Evolutionary conservation across 768 basidiomycete genomes (phyloP), one percentile per base, ranked within the genome.

Genomic region (Naganishia onofrii): DNA sequence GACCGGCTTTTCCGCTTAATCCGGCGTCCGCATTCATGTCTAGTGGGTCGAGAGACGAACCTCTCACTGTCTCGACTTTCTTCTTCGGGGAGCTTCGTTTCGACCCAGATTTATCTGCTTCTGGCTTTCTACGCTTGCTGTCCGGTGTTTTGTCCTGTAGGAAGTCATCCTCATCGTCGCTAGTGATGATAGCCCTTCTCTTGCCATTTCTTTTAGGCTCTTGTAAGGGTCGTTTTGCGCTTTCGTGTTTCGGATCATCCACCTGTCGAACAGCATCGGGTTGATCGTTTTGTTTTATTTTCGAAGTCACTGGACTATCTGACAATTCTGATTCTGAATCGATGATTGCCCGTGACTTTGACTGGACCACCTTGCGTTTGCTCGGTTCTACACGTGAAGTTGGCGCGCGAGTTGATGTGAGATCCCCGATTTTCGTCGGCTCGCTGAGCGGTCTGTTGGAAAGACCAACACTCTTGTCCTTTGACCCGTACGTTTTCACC

Each of bases 111-210:
- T 26, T 54, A 28, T 17, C 48, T 1, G 15, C 28, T 55, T 38
- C 52, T 17, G 53, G n/a, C 29, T 31, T 68, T 38, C 23, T 68
- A 19, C 67, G 67, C 34, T 69, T 54, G 68, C 56, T 69, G 68
- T 57, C 48, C 10, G 56, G 57, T 15, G 64, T 55, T 13, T 29
- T 26, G 1, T 36, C 21, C 36, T 65, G 36, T 19, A 51, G 42
- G 12, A 55, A 51, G 21, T 70, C 70, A 15, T 42, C 36, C 29
- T 69, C 68, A 34, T 38, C 53, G 32, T 70, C 70, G 26, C 70
- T 70, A 9, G 53, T 51, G 36, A 70, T 48, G 70, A 58, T 70
- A 21, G 65, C 66, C 28, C 70, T 48, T 31, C 58, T 66, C 65
- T 70, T 70, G 57, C 29, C 60, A 26, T 4, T 63, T 2, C 60